Evolutionary conservation across 495 filamentous ascomycete species (phyloP), one percentile per base, ranked within the genome.

Genomic region (Podospora tetraspora): DNA sequence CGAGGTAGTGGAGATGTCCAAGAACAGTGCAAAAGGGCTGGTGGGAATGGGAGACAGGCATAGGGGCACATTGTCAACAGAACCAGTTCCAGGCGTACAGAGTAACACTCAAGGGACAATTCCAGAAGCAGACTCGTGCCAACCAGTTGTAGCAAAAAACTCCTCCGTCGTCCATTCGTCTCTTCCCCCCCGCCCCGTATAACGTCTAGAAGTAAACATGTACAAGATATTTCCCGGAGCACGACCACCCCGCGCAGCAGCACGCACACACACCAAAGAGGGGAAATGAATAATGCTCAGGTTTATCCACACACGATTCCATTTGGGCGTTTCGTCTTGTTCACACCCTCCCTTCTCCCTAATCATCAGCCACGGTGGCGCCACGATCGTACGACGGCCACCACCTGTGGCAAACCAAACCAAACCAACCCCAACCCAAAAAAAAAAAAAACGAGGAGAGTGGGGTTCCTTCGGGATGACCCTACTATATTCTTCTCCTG

Each of bases 121-220:
- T 61, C 16, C 24, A 60, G 21, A 60, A 12, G 1, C 27, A 60
- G 11, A 6, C 11, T 25, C 59, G 4, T 25, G 25, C 25, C 25
- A 25, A 25, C 25, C 25, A 34, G 32, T 34, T 13, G 32, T 16
- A 29, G 24, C 24, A 61, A 61, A 13, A 13, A 61, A 29, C 59
- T 16, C 25, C 27, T 32, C 9, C 27, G 27, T 43, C 52, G 57
- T 43, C 52, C 19, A 59, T 58, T 58, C 52, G 13, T 59, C 52
- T 52, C 43, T 52, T 52, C 25, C 32, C 19, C 19, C 27, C 63
- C 56, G 25, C 23, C 63, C 24, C 16, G 24, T 29, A 62, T 65
- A 29, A 59, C 63, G 63, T 65, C 63, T 65, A 65, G 63, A 59
- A 65, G 63, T 59, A 65, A 65, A 32, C 63, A 65, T 65, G 63